Base-by-base conservation (phyloP, 1,284 basidiomycete genomes). In the Trichosporon ovoides region DNA sequence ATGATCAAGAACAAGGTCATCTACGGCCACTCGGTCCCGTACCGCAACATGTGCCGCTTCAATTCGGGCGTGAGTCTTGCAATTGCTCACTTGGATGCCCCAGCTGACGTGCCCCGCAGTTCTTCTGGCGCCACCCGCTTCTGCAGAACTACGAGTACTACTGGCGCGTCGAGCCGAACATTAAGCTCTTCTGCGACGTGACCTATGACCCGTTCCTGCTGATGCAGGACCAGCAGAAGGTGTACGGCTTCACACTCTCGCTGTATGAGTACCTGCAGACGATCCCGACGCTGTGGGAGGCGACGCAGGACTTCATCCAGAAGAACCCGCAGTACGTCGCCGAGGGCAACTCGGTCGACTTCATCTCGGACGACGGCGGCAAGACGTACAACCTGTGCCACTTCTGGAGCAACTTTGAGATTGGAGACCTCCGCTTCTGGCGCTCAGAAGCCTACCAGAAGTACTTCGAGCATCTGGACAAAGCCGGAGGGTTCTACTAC, bases 331-430 rank as follows among this genome's bases (percentile, higher is more conserved):
- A 89, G 61, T 84, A 86, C 66, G 65, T 93, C 20, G 80, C 83
- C 38, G 79, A 82, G 28, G 80, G 88, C 62, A 91, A 91, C 69
- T 81, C 85, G 4, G 83, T 91, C 81, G 77, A 77, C 18, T 93
- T 88, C 72, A 62, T 94, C 52, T 86, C 85, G n/a, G 83, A 90
- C 64, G 81, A 92, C 68, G 78, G 80, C 31, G 85, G 88, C 16
- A 78, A 85, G 53, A 80, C 80, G 2, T 89, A 87, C 75, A 93
- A 91, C 76, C 77, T 85, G 38, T 93, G 89, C 69, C 89, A 91
- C 68, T 91, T 84, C 73, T 89, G 87, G 87, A 86, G 83, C 68
- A 90, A 89, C 74, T 90, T 91, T 65, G 91, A 94, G 73, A 91
- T 94, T 54, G 89, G 85, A 19, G 74, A 76, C 58, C 70, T 78